Percentiles rank a stretch among this genome's conserved stretches.
These are phyloP conservation scores for Naegleria fowleri DNA, from an alignment of 208 protist species.

Conservation along the genomic window DNA sequence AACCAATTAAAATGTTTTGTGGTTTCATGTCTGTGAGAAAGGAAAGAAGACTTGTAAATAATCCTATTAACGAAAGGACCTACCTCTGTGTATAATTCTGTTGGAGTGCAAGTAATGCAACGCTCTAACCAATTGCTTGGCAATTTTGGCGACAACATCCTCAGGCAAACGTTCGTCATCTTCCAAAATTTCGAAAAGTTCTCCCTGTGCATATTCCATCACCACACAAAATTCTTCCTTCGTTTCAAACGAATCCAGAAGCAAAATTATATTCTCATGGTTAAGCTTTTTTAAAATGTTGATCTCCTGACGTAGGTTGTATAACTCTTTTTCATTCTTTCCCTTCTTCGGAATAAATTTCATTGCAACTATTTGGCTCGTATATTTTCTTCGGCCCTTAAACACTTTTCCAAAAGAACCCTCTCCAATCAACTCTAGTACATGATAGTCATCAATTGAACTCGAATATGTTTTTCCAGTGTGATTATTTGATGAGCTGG, in stretches of 20 bases:
- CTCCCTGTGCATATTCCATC: constrained; percentile 82
- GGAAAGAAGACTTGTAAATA: not conserved
- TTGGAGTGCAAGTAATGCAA: constrained; percentile 93
- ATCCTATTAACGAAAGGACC: constrained; percentile 30
- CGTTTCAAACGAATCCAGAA: constrained; percentile 94
- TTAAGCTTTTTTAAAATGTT: constrained; percentile 87
- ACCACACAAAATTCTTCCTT: constrained; percentile 82
- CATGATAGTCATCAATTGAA: constrained; percentile 76
- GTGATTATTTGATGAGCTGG: not conserved
- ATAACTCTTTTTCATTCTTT: constrained; percentile 84
- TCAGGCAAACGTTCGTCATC: constrained; percentile 78
- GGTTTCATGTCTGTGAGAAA: constrained; percentile 69
- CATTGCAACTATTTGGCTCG: constrained; percentile 90
- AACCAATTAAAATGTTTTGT: constrained; percentile 91
- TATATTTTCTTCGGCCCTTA: constrained; percentile 80
- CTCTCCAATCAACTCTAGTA: constrained; percentile 89
- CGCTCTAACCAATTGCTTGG: constrained; percentile 89
- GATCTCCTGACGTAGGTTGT: constrained; percentile 84
- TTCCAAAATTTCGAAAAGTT: constrained; percentile 86
- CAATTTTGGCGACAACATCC: constrained; percentile 77
- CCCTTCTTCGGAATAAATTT: constrained; percentile 93
- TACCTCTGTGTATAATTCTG: constrained; percentile 89
- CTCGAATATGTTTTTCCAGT: not conserved
- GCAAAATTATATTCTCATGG: constrained; percentile 91
- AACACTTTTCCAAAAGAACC: constrained; percentile 97